phyloP scores from a whole-genome alignment of 805 yeast species.

The Osmozyma mogii region DNA sequence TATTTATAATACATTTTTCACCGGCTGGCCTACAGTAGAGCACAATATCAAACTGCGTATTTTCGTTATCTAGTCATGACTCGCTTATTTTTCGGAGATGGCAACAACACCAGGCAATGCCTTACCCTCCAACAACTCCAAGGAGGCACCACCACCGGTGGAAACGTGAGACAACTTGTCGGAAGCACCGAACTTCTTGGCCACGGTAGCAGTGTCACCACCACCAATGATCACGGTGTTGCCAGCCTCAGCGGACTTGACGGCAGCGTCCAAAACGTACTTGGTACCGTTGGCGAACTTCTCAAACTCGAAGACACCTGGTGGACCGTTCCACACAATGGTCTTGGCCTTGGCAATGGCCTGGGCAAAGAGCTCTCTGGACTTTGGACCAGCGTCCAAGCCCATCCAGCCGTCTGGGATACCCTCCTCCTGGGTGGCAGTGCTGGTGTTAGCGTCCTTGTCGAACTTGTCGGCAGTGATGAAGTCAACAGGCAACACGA shows the following conservation, averaged over 20 bases:
- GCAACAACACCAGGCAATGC: constrained; percentile 96
- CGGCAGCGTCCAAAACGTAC: constrained; percentile 80
- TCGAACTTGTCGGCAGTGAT: constrained; percentile 92
- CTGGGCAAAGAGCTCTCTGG: constrained; percentile 67
- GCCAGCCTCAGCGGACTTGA: constrained; percentile 78
- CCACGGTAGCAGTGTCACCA: constrained; percentile 99
- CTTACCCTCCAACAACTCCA: constrained; percentile 98
- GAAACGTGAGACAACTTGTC: constrained; percentile 97
- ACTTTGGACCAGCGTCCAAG: constrained; percentile 90
- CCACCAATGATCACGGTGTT: constrained; percentile 96
- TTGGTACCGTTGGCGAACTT: constrained; percentile 89
- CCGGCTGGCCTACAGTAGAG: no score
- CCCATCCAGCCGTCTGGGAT: constrained; percentile 95
- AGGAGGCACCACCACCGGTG: constrained; percentile 99
- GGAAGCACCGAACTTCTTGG: constrained; percentile 95
- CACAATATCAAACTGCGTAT: no score
- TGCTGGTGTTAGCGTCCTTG: constrained; percentile 79
- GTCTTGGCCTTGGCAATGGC: constrained; percentile 93
- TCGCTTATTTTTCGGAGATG: constrained; percentile 67
- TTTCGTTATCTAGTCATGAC: no score
- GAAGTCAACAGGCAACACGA: constrained; percentile 92
- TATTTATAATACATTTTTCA: no score
- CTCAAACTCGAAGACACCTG: constrained; percentile 98
- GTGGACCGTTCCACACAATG: constrained; percentile 99
- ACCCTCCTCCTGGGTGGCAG: constrained; percentile 84